Evolutionary conservation across 805 yeast genomes (phyloP).

Genomic region (Metschnikowia picachoensis): DNA sequence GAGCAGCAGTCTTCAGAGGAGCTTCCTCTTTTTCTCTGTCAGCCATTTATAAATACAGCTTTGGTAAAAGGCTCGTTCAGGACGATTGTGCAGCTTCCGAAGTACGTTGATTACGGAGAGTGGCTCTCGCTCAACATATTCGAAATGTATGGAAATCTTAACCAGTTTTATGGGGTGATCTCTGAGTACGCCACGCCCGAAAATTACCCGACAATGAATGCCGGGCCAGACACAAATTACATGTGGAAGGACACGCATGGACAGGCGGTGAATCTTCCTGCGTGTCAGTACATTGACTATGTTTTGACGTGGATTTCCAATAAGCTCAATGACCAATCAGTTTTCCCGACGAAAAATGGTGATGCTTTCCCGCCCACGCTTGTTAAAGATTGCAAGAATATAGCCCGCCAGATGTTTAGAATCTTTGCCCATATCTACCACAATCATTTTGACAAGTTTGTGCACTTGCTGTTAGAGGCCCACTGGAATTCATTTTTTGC

Average conservation of each 20-base stretch:
- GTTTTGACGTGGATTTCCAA: slow-evolving; percentile 87
- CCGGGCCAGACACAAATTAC: slow-evolving; percentile 89
- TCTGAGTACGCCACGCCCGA: slow-evolving; percentile 90
- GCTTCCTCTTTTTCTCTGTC: slow-evolving; percentile 73
- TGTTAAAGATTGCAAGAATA: slow-evolving; percentile 76
- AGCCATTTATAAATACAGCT: slow-evolving; percentile 91
- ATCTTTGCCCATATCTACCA: slow-evolving; percentile 94
- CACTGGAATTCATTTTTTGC: slow-evolving; percentile 98
- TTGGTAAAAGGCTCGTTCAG: slow-evolving; percentile 94
- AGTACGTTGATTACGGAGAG: slow-evolving; percentile 89
- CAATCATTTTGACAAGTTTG: slow-evolving; percentile 88
- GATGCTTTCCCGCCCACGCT: slow-evolving; percentile 87
- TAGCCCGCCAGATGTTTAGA: slow-evolving; percentile 87
- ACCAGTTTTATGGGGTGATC: slow-evolving; percentile 86
- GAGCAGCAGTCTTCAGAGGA: slow-evolving; percentile 11
- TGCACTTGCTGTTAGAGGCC: slow-evolving; percentile 91
- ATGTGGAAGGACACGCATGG: slow-evolving; percentile 80
- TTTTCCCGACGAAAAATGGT: slow-evolving; percentile 90
- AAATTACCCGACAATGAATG: slow-evolving; percentile 89
- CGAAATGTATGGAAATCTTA: slow-evolving; percentile 80
- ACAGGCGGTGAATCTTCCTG: slow-evolving; percentile 83
- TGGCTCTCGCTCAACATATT: slow-evolving; percentile 94
- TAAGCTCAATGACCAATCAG: slow-evolving; percentile 81
- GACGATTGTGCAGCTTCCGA: slow-evolving; percentile 92
- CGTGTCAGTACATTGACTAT: slow-evolving; percentile 86